These are phyloP conservation scores for Puccinia novopanici DNA, from an alignment of 1,284 basidiomycete genomes.

Conservation along the genomic window DNA sequence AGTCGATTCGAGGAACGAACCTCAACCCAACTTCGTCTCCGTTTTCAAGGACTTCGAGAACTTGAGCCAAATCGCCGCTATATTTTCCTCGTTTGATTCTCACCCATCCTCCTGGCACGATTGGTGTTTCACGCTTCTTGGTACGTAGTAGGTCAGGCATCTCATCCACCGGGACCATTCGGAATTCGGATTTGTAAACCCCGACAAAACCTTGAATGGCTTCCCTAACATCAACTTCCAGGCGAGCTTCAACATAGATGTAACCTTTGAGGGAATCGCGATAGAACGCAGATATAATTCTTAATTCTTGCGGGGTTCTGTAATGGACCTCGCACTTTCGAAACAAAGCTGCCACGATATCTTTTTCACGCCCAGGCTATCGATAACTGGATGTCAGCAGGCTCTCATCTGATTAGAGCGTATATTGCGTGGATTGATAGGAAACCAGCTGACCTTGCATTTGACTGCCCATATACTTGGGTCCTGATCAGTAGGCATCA, in stretches of 20 bases:
- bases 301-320: slow-evolving; percentile 68
- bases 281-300: slow-evolving; percentile 89
- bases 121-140: slow-evolving; percentile 85
- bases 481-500: slow-evolving; percentile 96
- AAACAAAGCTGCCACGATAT: slow-evolving; percentile 91
- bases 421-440: neutral
- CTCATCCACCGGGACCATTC: slow-evolving; percentile 92
- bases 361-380: slow-evolving; percentile 84
- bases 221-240: slow-evolving; percentile 79
- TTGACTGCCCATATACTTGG: slow-evolving; percentile 93
- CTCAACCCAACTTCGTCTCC: slow-evolving; percentile 91
- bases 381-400: slow-evolving; percentile 6
- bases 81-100: slow-evolving; percentile 92
- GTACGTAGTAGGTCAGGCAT: slow-evolving; percentile 96
- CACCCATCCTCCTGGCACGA: slow-evolving; percentile 89
- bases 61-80: slow-evolving; percentile 89
- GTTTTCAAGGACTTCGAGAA: slow-evolving; percentile 88
- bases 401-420: neutral
- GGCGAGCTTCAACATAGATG: slow-evolving; percentile 92
- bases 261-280: slow-evolving; percentile 91
- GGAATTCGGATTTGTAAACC: slow-evolving; percentile 77
- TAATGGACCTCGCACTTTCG: slow-evolving; percentile 82
- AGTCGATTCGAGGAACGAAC: slow-evolving; percentile 94
- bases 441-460: slow-evolving; percentile 72
- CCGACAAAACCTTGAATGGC: slow-evolving; percentile 89